phyloP scores from a whole-genome alignment of 2,329 filamentous ascomycete genomes.

The Trichoderma lentiforme region DNA sequence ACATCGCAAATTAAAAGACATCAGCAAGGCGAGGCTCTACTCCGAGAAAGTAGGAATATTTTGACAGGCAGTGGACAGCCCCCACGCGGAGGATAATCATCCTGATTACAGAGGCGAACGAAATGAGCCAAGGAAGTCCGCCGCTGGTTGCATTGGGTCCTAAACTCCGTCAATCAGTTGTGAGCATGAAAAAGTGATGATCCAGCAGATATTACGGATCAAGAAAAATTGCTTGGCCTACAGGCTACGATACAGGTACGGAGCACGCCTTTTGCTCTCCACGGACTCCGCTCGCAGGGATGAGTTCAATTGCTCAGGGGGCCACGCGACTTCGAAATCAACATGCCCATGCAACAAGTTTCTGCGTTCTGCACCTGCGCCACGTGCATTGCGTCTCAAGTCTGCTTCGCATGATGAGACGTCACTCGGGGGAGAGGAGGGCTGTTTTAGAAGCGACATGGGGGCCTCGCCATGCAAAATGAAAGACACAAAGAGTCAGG shows the following conservation, averaged over 20 bases:
- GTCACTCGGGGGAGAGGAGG: not conserved
- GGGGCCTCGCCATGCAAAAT: not conserved
- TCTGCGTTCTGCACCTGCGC: not conserved
- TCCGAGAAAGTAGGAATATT: not conserved
- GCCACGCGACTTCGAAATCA: not conserved
- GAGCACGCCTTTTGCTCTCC: not conserved
- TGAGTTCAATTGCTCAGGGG: not conserved
- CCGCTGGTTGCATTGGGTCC: not conserved
- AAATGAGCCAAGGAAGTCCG: not conserved
- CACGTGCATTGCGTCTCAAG: conserved; percentile 10
- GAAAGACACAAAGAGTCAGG: not conserved
- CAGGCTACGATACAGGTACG: not conserved
- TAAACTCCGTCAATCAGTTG: not conserved
- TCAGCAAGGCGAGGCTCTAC: not conserved
- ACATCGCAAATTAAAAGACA: not conserved
- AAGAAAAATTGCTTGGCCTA: not conserved
- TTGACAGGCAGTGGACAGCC: not conserved
- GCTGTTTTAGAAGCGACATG: not conserved
- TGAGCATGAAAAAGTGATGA: not conserved
- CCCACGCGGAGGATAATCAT: conserved; percentile 6
- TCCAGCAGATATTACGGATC: not conserved
- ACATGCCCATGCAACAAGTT: not conserved
- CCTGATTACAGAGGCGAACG: not conserved
- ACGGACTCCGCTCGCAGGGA: not conserved
- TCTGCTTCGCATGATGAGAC: conserved; percentile 13